phyloP scores from a whole-genome alignment of 305 asterid genomes.

The Petunia hybrid region DNA sequence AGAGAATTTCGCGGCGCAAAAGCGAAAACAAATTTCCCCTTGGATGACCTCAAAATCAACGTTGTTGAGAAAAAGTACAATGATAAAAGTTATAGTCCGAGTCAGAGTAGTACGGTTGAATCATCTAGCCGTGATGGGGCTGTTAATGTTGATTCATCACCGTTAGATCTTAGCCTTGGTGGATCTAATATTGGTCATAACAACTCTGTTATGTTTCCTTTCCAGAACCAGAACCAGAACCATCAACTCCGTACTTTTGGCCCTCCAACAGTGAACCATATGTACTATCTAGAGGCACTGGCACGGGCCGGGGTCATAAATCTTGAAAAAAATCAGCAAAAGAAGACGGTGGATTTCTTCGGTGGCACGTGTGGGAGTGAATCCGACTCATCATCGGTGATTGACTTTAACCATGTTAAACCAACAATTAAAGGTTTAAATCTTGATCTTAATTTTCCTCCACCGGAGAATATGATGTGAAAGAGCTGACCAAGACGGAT shows the following conservation, averaged over 20 bases:
- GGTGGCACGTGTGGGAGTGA: constrained; percentile 16
- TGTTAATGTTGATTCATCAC: constrained; percentile 29
- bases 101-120: constrained; percentile 61
- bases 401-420: constrained; percentile 18
- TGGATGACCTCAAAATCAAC: constrained; percentile 21
- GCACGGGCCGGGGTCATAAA: constrained; percentile 28
- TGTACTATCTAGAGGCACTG: constrained; percentile 27
- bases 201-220: constrained; percentile 37
- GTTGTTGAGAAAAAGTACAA: background rate
- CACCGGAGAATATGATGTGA: constrained; percentile 35
- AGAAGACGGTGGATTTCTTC: constrained; percentile 5
- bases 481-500: background rate
- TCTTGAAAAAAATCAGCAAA: background rate
- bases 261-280: constrained; percentile 7
- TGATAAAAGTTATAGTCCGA: constrained; percentile 39
- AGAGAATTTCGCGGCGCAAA: constrained; percentile 57
- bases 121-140: constrained; percentile 38
- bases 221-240: constrained; percentile 32
- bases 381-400: constrained; percentile 37
- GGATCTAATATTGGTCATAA: constrained; percentile 11
- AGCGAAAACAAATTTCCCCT: constrained; percentile 63
- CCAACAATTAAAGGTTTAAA: background rate
- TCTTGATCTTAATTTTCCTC: constrained; percentile 40
- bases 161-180: constrained; percentile 41
- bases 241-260: constrained; percentile 8